Conservation (phyloP, 345 rosid species). For the Camelina neglecta region DNA sequence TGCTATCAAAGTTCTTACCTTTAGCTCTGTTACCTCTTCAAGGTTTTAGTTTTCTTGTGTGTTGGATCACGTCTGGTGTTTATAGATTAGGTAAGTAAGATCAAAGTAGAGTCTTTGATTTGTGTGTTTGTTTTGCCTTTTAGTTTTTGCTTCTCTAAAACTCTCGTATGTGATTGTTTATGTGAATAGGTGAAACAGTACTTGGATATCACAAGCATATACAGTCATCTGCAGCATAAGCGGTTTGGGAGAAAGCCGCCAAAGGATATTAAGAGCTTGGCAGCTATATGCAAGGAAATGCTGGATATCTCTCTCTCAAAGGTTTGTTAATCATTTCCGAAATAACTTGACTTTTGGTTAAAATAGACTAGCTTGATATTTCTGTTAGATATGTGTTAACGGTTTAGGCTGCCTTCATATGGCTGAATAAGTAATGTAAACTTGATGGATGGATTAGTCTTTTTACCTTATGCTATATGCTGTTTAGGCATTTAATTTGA, state of each 20-base stretch:
- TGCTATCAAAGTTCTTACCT: neutral
- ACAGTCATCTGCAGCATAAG: conserved; percentile 63
- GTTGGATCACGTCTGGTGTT: conserved; percentile 9
- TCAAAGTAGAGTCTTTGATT: neutral
- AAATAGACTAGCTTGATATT: conserved; percentile 7
- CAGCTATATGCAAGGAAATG: conserved; percentile 70
- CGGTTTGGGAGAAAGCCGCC: conserved; percentile 60
- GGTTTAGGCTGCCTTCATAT: neutral
- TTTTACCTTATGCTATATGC: neutral
- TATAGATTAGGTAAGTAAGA: neutral
- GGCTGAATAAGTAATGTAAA: neutral
- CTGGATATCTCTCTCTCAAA: conserved; percentile 74
- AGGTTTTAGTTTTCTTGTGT: neutral
- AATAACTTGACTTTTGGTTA: neutral
- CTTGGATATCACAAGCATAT: conserved; percentile 66
- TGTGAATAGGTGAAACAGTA: conserved; percentile 81
- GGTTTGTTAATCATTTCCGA: conserved; percentile 45
- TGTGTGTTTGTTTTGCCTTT: neutral
- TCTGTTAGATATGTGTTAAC: neutral
- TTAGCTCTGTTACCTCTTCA: neutral
- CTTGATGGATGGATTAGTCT: neutral
- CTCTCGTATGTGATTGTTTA: conserved; percentile 14
- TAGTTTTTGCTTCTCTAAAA: neutral
- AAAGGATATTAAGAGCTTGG: conserved; percentile 75
- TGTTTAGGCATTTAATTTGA: neutral